Base-by-base conservation (phyloP, 352 stramenopile species). In the Phytophthora vignae region DNA sequence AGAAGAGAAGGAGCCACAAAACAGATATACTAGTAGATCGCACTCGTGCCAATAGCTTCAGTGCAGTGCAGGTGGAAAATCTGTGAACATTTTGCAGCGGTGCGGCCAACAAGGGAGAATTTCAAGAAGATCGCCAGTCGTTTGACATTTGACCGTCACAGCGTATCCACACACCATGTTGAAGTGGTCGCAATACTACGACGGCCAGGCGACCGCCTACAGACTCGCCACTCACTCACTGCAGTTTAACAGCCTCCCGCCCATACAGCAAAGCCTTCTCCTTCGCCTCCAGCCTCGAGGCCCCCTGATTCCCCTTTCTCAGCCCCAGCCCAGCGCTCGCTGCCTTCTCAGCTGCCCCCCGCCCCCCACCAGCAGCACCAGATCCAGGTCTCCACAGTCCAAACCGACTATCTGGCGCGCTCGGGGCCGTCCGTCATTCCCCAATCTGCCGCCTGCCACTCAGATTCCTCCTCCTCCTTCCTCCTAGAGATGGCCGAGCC, bases 161-260 rank as follows among this genome's bases (percentile, higher is more conserved):
- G 33, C 10, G 10, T 15, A 42, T 42, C 33, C 10, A 29, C 33
- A 15, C 33, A 1, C 61, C 55, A 49, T 33, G 48, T 77, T 73
- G 58, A 70, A 77, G 65, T 73, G 59, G 46, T 65, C 64, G 29
- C 60, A 59, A 69, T 53, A 6, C 2, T 22, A 22, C 42, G 17
- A 22, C 9, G 22, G 22, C 22, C n/a, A n/a, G 2, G 22, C 42
- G 42, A 50, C 42, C 10, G 36, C 33, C n/a, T n/a, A n/a, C n/a
- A n/a, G n/a, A n/a, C n/a, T n/a, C n/a, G n/a, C n/a, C n/a, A n/a
- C n/a, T n/a, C n/a, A n/a, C n/a, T n/a, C n/a, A n/a, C n/a, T n/a
- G n/a, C n/a, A n/a, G n/a, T n/a, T 11, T 38, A 38, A 38, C 11
- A 42, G 36, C 36, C 36, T 17, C 36, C 36, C 22, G 22, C 22